Evolutionary conservation across 2,329 filamentous ascomycete species (phyloP), one percentile per base, ranked within the genome.

Genomic region (Talaromyces sp.): DNA sequence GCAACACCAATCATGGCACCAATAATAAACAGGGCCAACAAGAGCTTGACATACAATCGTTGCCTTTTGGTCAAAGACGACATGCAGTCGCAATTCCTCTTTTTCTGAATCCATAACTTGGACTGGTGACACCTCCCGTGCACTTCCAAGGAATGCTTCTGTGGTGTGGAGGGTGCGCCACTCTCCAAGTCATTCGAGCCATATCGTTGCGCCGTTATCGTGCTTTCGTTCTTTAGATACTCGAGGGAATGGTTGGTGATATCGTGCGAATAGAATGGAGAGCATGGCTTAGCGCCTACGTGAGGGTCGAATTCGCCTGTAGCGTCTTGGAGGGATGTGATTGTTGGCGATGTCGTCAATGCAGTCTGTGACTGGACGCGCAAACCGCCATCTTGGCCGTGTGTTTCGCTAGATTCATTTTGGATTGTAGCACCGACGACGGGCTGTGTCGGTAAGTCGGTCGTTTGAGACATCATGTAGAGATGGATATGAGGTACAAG

Each of bases 1-100:
- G 77, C 79, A 63, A 81, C 75, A 5, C 75, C 79, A 18, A 80
- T 74, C 72, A 79, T 79, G 16, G 70, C 71, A 5, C 78, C 79
- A 21, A 80, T 65, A 7, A 77, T 73, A 12, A 79, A 62, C n/a
- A 80, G 58, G 0, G 77, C 79, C 58, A 81, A 72, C 12, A 74
- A 63, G 0, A 72, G 67, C 63, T 80, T 80, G 42, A 80, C 67
- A 5, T 68, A 65, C 63, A 80, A 65, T 12, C 73, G 72, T 65
- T 79, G 76, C 56, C 68, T 71, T 40, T 67, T 70, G 35, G 66
- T 74, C 67, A 81, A 62, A 0, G 68, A 68, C 5, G 69, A 61
- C 59, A 80, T 64, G 60, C 73, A 79, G 25, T 69, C 70, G 21
- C 72, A 73, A 14, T 68, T 69, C 61, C 70, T 71, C 50, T 73